Base-by-base conservation (phyloP, 2,329 filamentous ascomycete species). In the Aspergillus sp. region DNA sequence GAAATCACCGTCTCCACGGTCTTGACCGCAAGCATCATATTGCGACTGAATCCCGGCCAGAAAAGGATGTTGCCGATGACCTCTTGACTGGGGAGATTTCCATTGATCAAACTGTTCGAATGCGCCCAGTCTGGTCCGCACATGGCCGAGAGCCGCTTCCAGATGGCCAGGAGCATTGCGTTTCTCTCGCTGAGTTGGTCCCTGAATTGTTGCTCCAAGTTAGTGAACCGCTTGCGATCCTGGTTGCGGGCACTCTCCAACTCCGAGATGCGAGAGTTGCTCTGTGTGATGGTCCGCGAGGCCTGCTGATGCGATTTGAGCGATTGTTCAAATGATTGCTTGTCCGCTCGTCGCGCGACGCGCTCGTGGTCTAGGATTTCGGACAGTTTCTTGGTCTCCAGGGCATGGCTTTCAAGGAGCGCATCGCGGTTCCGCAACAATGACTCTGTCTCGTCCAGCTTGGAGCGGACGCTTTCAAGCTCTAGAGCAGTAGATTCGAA, bases 81-180 rank as follows among this genome's bases (percentile, higher is more conserved):
- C 69, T 97, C 94, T 36, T 96, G 83, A 12, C 90, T 92, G 0
- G 93, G 92, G 6, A 96, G 79, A 60, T 94, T 90, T 20, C 92
- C 91, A 69, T 95, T 94, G 71, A 98, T 90, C 24, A 96, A 85
- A 58, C 89, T 90, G 75, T 98, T 93, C 69, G 89, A 87, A 73
- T 96, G 90, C 4, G 90, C 87, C 94, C 95, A 99, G 71, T 98
- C 95, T 0, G 87, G 85, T 11, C 95, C 95, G 69, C 95, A 98
- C 49, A 98, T 83, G 0, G 86, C 84, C 3, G 91, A 93, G 9
- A 99, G 83, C 50, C 90, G 86, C 63, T 94, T 94, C 95, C 95
- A 99, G 5, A 98, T 80, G n/a, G 87, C 84, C 22, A 97, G 85
- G 18, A 98, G 83, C 55, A 99, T 81, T 61, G 91, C 90, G 77